phyloP scores from a whole-genome alignment of 768 basidiomycete genomes.

The Kwoniella sp. region DNA sequence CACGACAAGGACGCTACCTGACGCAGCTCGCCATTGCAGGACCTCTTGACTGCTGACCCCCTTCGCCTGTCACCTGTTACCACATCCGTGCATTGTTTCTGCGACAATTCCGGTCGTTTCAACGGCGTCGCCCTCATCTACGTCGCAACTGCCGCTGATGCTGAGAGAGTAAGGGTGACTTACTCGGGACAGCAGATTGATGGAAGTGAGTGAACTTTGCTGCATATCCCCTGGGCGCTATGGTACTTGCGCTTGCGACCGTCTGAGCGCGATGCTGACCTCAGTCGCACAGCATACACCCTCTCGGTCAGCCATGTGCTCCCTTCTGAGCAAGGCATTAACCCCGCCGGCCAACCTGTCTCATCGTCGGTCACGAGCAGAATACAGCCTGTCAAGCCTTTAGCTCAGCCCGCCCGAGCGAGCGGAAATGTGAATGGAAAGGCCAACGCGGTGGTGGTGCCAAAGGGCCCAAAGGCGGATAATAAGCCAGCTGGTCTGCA shows the following conservation, averaged over 20 bases:
- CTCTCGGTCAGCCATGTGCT: constrained; percentile 42
- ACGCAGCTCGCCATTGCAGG: constrained; percentile 16
- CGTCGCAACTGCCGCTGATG: constrained; percentile 32
- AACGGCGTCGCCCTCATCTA: constrained; percentile 34
- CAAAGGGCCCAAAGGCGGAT: constrained; percentile 7
- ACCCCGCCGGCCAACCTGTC: constrained; percentile 9
- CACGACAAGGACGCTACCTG: background rate
- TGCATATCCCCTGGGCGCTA: background rate
- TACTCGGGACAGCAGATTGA: constrained; percentile 45
- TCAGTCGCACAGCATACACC: constrained; percentile 26
- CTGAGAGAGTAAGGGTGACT: constrained; percentile 33
- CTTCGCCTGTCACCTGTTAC: constrained; percentile 28
- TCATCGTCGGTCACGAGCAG: background rate
- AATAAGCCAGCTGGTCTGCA: constrained; percentile 40
- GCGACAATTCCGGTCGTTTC: constrained; percentile 22
- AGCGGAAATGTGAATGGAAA: constrained; percentile 4
- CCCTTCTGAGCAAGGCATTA: constrained; percentile 32
- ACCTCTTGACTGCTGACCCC: constrained; percentile 32
- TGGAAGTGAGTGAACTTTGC: constrained; percentile 30
- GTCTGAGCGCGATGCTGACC: constrained; percentile 10
- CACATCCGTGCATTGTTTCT: constrained; percentile 28
- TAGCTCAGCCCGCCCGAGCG: constrained; percentile 2
- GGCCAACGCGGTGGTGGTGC: background rate
- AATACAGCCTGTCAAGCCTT: constrained; percentile 4
- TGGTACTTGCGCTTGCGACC: background rate